Evolutionary conservation across 495 filamentous ascomycete species (phyloP).

Genomic region (Wilcoxina mikolae): DNA sequence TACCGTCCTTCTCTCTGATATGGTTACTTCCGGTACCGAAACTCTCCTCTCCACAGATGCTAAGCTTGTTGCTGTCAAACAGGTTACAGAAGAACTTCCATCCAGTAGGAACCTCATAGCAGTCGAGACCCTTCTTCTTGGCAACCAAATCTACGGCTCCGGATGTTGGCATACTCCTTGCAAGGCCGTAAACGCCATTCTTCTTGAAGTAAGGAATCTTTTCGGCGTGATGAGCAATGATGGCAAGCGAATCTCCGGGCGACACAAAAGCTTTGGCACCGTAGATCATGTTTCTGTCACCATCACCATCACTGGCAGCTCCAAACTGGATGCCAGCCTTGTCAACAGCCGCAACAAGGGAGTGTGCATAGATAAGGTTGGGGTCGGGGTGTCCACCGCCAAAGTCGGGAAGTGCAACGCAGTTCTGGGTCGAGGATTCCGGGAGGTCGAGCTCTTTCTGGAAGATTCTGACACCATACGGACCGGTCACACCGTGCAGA

Average conservation of each 20-base stretch:
- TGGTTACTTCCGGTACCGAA: constrained; percentile 99
- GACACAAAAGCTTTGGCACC: constrained; percentile 93
- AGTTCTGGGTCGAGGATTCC: constrained; percentile 75
- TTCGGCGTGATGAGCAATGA: constrained; percentile 89
- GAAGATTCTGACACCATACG: constrained; percentile 89
- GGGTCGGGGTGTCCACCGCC: constrained; percentile 94
- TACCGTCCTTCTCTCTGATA: constrained; percentile 95
- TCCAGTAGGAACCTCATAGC: constrained; percentile 94
- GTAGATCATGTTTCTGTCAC: constrained; percentile 99
- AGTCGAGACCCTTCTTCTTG: constrained; percentile 76
- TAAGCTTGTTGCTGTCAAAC: constrained; percentile 93
- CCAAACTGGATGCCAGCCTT: constrained; percentile 86
- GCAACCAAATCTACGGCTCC: constrained; percentile 91
- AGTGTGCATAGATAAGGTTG: constrained; percentile 95
- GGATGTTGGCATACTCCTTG: constrained; percentile 92
- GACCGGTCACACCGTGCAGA: constrained; percentile 85
- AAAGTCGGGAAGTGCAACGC: constrained; percentile 81
- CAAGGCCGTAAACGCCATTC: constrained; percentile 87
- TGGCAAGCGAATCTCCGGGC: constrained; percentile 88
- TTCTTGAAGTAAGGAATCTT: constrained; percentile 96
- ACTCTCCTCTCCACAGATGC: constrained; percentile 95
- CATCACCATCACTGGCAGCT: constrained; percentile 89
- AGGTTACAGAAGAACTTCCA: constrained; percentile 99
- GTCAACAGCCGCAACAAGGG: constrained; percentile 84
- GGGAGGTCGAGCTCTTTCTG: constrained; percentile 75